Evolutionary conservation across 164 flowering plant genomes (phyloP).

Genomic region (Amborella trichopoda): DNA sequence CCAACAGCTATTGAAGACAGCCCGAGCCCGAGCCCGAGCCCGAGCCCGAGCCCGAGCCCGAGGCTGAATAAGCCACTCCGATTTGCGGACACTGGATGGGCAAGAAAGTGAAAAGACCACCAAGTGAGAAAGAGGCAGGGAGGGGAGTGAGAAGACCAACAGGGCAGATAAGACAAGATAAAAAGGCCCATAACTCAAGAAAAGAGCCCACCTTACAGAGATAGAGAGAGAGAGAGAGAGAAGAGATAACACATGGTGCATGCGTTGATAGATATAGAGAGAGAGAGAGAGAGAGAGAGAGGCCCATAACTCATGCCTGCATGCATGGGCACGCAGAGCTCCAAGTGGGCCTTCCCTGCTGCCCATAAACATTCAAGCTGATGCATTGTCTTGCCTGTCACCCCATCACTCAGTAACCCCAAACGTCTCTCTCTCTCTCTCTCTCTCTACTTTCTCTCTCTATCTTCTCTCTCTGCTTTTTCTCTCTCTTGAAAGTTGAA

Average conservation of each 20-base stretch:
- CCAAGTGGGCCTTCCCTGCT: background rate
- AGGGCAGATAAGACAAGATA: no score
- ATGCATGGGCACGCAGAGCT: background rate
- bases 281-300: background rate
- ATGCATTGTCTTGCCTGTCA: background rate
- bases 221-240: background rate
- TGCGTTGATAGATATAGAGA: background rate
- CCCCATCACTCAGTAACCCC: slow-evolving; percentile 1
- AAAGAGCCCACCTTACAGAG: background rate
- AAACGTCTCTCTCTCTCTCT: background rate
- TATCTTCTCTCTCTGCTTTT: background rate
- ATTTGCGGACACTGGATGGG: background rate
- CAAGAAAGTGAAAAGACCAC: background rate
- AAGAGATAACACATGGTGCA: background rate
- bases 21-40: no score
- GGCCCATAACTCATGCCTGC: slow-evolving; percentile 2
- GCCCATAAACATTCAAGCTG: background rate
- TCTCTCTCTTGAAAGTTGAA: background rate
- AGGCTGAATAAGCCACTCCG: no score
- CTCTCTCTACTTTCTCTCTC: background rate
- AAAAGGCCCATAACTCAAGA: no score
- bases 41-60: no score
- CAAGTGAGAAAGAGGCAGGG: background rate
- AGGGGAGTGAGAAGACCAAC: background rate
- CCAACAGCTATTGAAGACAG: no score